A percentile compares a stretch with the other conserved stretches of the same genome.
Conservation (phyloP, 306 rosid species). For the Pterocarpus macrocarpus region DNA sequence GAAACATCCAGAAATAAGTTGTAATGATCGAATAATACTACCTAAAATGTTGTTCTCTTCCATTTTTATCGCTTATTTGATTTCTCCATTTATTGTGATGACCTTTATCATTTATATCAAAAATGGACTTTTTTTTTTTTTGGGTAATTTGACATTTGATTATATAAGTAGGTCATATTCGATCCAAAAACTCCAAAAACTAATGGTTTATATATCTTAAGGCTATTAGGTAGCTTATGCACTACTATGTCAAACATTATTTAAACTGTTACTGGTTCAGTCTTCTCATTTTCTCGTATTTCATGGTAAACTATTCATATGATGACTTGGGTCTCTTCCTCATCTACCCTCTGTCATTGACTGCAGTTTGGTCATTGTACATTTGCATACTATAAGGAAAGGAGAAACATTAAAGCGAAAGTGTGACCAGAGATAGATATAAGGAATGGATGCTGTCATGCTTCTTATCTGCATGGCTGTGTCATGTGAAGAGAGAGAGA, state of each 20-base stretch:
- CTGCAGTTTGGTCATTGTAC: too few species aligned
- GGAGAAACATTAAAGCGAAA: too few species aligned
- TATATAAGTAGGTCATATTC: not conserved
- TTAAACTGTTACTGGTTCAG: not conserved
- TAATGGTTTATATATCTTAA: not conserved
- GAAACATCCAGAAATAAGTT: not conserved
- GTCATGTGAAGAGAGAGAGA: too few species aligned
- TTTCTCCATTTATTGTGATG: not conserved
- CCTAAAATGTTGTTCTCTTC: not conserved
- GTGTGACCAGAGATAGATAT: too few species aligned
- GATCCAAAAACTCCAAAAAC: conserved; percentile 2
- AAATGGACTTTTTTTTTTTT: not conserved
- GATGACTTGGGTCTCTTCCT: too few species aligned
- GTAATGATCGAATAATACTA: conserved; percentile 15
- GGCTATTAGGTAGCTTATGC: not conserved
- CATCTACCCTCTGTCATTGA: too few species aligned
- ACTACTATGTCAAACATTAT: not conserved
- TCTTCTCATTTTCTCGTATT: not conserved
- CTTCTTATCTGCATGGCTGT: too few species aligned
- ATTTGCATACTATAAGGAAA: too few species aligned
- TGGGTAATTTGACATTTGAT: not conserved
- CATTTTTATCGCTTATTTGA: not conserved
- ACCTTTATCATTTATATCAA: too few species aligned
- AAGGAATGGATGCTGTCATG: too few species aligned
- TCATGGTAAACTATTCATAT: not conserved